These are phyloP conservation scores for Sporothrix brasiliensis DNA, from an alignment of 2,329 filamentous ascomycete species.

Conservation along the genomic window DNA sequence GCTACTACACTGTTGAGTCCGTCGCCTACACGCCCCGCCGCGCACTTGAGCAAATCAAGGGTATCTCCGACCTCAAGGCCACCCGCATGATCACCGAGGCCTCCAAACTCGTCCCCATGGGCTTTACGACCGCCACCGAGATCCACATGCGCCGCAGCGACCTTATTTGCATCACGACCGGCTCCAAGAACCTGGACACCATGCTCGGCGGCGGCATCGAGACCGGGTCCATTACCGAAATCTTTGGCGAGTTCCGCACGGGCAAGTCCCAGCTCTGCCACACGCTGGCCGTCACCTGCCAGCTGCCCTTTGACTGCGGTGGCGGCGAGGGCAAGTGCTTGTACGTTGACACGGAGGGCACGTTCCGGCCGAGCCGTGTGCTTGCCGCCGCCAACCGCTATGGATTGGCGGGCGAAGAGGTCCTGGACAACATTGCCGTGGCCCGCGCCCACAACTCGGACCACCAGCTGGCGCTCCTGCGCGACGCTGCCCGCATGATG, in stretches of 20 bases:
- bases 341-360: conserved; percentile 98
- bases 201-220: conserved; percentile 92
- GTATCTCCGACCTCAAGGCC: conserved; percentile 96
- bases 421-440: conserved; percentile 97
- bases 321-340: conserved; percentile 97
- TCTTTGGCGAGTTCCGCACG: conserved; percentile 96
- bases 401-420: conserved; percentile 92
- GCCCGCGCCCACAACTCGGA: conserved; percentile 98
- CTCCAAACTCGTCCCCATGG: conserved; percentile 96
- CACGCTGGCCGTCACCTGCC: conserved; percentile 96
- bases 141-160: conserved; percentile 98
- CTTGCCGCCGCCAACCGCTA: conserved; percentile 92
- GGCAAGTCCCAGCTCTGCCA: conserved; percentile 99
- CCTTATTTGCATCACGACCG: conserved; percentile 96
- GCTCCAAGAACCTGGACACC: conserved; percentile 96
- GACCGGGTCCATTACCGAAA: conserved; percentile 95
- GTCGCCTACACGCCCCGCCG: conserved; percentile 89
- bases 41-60: conserved; percentile 90
- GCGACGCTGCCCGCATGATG: conserved; percentile 98
- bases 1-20: conserved; percentile 92
- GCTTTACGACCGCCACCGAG: conserved; percentile 97
- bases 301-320: conserved; percentile 97
- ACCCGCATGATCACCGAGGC: conserved; percentile 88
- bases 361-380: conserved; percentile 88
- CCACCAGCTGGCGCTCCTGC: conserved; percentile 91